Conservation (phyloP, 805 yeast genomes). For the Metschnikowia amazonensis region DNA sequence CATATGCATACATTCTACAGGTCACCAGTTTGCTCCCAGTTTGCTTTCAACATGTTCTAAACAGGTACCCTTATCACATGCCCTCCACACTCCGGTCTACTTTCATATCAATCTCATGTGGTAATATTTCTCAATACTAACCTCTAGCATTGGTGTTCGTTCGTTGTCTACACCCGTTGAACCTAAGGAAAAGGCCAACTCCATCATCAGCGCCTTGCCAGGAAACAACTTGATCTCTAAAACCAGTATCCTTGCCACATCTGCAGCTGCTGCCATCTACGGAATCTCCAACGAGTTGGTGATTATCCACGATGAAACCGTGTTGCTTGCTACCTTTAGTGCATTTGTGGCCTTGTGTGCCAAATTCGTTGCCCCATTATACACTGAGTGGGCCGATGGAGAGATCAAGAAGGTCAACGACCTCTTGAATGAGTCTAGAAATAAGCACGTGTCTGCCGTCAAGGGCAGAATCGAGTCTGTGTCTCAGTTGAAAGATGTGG, state of each 20-base stretch:
- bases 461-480: slow-evolving; percentile 88
- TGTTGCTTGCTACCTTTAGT: slow-evolving; percentile 74
- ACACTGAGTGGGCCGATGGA: slow-evolving; percentile 89
- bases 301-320: slow-evolving; percentile 91
- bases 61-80: no score
- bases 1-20: no score
- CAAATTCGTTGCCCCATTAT: slow-evolving; percentile 89
- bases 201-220: slow-evolving; percentile 89
- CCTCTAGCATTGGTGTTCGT: slow-evolving; percentile 57
- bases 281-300: slow-evolving; percentile 92
- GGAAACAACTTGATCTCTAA: slow-evolving; percentile 84
- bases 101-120: no score
- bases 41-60: no score
- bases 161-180: slow-evolving; percentile 66
- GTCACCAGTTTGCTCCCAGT: no score
- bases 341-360: slow-evolving; percentile 73
- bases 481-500: slow-evolving; percentile 86
- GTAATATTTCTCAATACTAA: slow-evolving; percentile 25
- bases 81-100: no score
- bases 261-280: slow-evolving; percentile 90
- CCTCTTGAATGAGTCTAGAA: slow-evolving; percentile 82
- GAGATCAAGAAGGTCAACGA: slow-evolving; percentile 78
- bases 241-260: slow-evolving; percentile 93
- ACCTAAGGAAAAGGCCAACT: slow-evolving; percentile 86
- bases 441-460: slow-evolving; percentile 88